A percentile compares a stretch with the other conserved stretches of the same genome.
These are phyloP conservation scores for Mallotus repandus DNA, from an alignment of 441 rosid species.

Conservation along the genomic window DNA sequence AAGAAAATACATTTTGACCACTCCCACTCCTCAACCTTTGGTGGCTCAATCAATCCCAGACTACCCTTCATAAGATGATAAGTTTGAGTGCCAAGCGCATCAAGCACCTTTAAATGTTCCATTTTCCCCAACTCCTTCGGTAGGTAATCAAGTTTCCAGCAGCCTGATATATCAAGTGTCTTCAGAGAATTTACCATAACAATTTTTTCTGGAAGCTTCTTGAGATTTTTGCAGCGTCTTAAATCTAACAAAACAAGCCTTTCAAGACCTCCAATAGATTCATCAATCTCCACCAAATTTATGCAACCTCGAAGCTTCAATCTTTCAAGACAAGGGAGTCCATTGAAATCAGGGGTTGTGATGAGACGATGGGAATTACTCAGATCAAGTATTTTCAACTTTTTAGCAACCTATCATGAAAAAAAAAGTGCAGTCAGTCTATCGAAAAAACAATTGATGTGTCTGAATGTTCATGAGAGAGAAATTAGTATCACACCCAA, in stretches of 20 bases:
- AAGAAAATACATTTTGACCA: no score
- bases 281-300: constrained; percentile 24
- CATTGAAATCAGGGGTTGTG: constrained; percentile 30
- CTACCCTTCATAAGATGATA: no score
- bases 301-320: constrained; percentile 30
- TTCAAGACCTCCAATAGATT: constrained; percentile 25
- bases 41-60: no score
- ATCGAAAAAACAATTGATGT: no score
- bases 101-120: constrained; percentile 23
- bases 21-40: no score
- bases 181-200: constrained; percentile 23
- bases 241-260: constrained; percentile 19
- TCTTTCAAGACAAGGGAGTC: constrained; percentile 29
- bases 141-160: constrained; percentile 21
- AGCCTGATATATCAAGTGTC: constrained; percentile 32
- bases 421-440: constrained; percentile 12
- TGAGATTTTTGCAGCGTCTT: constrained; percentile 27
- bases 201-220: constrained; percentile 23
- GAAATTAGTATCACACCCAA: constrained; percentile 18
- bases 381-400: constrained; percentile 35
- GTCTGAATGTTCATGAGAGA: not conserved
- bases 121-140: constrained; percentile 12
- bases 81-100: not conserved
- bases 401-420: constrained; percentile 16
- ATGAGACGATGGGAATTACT: constrained; percentile 29